Percentiles rank a stretch among this genome's conserved stretches.
These are phyloP conservation scores for Cardiospermum halicacabum DNA, from an alignment of 345 rosid genomes.

Conservation along the genomic window DNA sequence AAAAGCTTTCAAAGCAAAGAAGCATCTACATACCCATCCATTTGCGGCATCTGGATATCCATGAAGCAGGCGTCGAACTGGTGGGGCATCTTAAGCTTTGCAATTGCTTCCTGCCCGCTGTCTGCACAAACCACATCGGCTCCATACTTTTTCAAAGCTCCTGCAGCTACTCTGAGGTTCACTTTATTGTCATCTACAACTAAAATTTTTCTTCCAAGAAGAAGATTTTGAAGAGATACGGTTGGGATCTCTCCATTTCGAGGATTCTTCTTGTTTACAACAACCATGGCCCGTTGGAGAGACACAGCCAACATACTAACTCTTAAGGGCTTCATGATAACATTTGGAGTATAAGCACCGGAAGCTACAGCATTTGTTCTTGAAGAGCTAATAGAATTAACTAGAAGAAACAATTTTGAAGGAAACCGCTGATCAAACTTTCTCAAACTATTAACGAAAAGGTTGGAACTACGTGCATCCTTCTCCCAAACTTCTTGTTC, in stretches of 20 bases:
- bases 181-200: conserved; percentile 83
- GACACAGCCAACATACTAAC: conserved; percentile 82
- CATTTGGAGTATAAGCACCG: conserved; percentile 29
- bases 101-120: conserved; percentile 62
- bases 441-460: conserved; percentile 33
- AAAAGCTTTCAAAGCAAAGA: neutral
- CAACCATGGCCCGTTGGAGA: conserved; percentile 69
- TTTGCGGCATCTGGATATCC: conserved; percentile 99
- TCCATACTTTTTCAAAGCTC: conserved; percentile 87
- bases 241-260: conserved; percentile 59
- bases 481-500: conserved; percentile 86
- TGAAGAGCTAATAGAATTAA: conserved; percentile 43
- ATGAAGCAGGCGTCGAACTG: conserved; percentile 93
- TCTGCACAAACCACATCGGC: conserved; percentile 79
- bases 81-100: conserved; percentile 69
- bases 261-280: conserved; percentile 49
- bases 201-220: conserved; percentile 70
- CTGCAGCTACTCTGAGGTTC: conserved; percentile 87
- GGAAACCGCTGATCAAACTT: conserved; percentile 24
- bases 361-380: conserved; percentile 22
- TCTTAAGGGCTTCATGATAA: conserved; percentile 81
- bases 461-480: conserved; percentile 38
- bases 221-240: conserved; percentile 54
- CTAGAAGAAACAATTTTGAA: conserved; percentile 59
- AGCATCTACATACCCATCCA: conserved; percentile 73